Evolutionary conservation across 2,329 filamentous ascomycete species (phyloP).

Genomic region (Colletotrichum sp.): DNA sequence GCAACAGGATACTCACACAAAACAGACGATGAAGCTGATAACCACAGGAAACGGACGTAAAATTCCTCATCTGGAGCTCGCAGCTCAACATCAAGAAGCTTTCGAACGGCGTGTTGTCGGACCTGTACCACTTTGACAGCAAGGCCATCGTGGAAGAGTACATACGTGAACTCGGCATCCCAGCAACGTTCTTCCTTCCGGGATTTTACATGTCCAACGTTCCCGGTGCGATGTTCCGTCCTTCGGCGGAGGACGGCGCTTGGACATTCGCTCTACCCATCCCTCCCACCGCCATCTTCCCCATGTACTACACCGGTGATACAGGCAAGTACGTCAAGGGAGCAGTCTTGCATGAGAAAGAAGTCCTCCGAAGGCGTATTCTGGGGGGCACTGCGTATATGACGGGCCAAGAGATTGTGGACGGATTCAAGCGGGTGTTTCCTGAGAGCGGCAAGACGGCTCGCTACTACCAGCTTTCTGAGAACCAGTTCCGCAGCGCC

Average conservation of each 20-base stretch:
- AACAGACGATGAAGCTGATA: not conserved
- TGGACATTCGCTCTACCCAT: constrained; percentile 37
- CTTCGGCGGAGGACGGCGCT: constrained; percentile 30
- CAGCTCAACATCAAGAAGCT: constrained; percentile 43
- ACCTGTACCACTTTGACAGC: constrained; percentile 59
- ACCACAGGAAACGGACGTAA: constrained; percentile 43
- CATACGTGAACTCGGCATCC: constrained; percentile 49
- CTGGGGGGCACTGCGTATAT: constrained; percentile 40
- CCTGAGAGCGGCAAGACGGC: constrained; percentile 38
- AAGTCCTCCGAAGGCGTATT: constrained; percentile 34
- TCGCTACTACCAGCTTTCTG: constrained; percentile 30
- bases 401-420: constrained; percentile 32
- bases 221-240: constrained; percentile 29
- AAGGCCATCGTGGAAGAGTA: constrained; percentile 63
- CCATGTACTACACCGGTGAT: constrained; percentile 40
- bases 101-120: constrained; percentile 40
- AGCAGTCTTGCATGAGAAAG: constrained; percentile 26
- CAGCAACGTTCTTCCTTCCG: constrained; percentile 54
- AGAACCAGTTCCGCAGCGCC: constrained; percentile 39
- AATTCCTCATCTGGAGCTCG: constrained; percentile 50
- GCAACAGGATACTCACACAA: not conserved
- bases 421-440: constrained; percentile 32
- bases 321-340: constrained; percentile 42
- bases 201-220: constrained; percentile 61
- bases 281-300: constrained; percentile 31